These are phyloP conservation scores for Penicillium hordei DNA, from an alignment of 2,329 filamentous ascomycete species.

Conservation along the genomic window DNA sequence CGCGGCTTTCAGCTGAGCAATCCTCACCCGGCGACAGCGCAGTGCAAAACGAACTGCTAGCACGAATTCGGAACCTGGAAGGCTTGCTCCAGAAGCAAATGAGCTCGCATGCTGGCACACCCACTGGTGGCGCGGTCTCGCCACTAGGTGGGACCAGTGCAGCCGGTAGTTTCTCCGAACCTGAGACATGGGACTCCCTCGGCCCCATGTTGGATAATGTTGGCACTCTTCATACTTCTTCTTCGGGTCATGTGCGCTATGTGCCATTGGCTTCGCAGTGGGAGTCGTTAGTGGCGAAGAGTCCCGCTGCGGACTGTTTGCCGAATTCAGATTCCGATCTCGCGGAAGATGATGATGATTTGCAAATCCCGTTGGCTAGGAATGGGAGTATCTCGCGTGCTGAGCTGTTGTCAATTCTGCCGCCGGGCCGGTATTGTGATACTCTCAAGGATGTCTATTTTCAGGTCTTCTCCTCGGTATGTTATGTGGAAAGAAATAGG, in stretches of 20 bases:
- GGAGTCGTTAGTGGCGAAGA: constrained; percentile 31
- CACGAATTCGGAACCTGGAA: constrained; percentile 39
- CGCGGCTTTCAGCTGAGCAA: constrained; percentile 32
- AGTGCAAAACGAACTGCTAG: constrained; percentile 35
- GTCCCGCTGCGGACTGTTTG: constrained; percentile 27
- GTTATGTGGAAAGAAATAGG: constrained; percentile 7
- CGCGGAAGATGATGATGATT: constrained; percentile 33
- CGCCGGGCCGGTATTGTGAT: constrained; percentile 39
- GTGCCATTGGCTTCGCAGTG: constrained; percentile 35
- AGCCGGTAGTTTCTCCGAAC: constrained; percentile 29
- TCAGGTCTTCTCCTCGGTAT: constrained; percentile 41
- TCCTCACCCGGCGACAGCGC: constrained; percentile 22
- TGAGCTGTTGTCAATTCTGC: constrained; percentile 35
- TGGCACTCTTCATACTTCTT: constrained; percentile 33
- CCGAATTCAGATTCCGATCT: constrained; percentile 29
- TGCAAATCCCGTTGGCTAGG: constrained; percentile 34
- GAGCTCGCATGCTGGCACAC: constrained; percentile 23
- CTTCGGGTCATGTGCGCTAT: constrained; percentile 40
- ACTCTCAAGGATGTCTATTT: constrained; percentile 39
- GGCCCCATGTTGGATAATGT: constrained; percentile 27
- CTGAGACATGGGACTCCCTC: constrained; percentile 23
- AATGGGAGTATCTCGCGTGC: constrained; percentile 27
- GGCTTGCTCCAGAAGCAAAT: constrained; percentile 38
- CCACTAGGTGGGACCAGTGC: constrained; percentile 30
- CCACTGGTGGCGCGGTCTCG: constrained; percentile 25